Conservation (phyloP, 148 eudicot genomes). For the Nyssa sinensis region DNA sequence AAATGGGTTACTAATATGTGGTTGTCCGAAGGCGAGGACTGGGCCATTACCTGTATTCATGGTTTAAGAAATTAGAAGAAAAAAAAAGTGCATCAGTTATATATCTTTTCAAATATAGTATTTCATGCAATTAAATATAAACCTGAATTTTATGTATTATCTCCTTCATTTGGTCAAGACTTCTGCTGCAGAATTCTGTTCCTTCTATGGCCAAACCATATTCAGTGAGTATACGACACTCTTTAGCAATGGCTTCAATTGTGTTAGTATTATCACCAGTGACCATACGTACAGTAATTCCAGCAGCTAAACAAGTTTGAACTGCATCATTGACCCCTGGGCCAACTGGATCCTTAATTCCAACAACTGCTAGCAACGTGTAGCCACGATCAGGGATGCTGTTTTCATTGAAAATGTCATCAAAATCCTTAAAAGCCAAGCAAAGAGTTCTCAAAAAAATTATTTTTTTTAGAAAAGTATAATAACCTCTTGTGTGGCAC, state of each 20-base stretch:
- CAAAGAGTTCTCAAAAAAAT: constrained; percentile 8
- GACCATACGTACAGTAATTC: constrained; percentile 92
- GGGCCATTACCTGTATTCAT: too few species aligned
- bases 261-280: constrained; percentile 97
- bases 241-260: constrained; percentile 93
- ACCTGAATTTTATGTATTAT: constrained; percentile 79
- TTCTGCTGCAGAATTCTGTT: constrained; percentile 57
- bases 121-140: not conserved
- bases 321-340: constrained; percentile 54
- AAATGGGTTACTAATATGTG: too few species aligned
- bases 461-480: too few species aligned
- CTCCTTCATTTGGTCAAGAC: constrained; percentile 51
- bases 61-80: too few species aligned
- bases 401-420: constrained; percentile 27
- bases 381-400: constrained; percentile 65
- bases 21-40: too few species aligned
- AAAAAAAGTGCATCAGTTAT: not conserved
- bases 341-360: constrained; percentile 96
- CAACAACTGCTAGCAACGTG: constrained; percentile 76
- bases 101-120: not conserved
- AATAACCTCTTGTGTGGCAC: not conserved
- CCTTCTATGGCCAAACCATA: constrained; percentile 87
- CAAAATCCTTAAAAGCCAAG: constrained; percentile 69
- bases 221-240: constrained; percentile 83
- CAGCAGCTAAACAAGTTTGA: too few species aligned